Evolutionary conservation across 1,139 yeast genomes (phyloP).

Genomic region (Blastobotrys persicus): DNA sequence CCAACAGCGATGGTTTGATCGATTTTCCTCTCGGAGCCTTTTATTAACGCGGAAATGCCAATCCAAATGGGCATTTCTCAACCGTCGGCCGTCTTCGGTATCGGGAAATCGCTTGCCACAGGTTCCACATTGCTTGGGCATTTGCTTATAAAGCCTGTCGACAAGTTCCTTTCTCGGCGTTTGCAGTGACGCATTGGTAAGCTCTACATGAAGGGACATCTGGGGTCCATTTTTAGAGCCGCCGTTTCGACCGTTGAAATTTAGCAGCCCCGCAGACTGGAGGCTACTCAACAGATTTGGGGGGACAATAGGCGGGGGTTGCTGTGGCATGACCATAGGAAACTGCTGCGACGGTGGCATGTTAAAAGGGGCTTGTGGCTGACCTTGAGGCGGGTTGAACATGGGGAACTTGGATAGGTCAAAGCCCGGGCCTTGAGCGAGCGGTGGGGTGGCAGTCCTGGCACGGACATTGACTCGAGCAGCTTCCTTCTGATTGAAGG

Average conservation of each 20-base stretch:
- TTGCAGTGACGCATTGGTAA: slow-evolving; percentile 31
- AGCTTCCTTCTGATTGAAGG: slow-evolving; percentile 32
- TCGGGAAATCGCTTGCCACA: slow-evolving; percentile 86
- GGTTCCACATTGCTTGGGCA: slow-evolving; percentile 79
- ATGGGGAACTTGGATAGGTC: slow-evolving; percentile 15
- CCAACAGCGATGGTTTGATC: slow-evolving; percentile 75
- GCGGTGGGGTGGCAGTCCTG: slow-evolving; percentile 11
- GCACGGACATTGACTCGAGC: slow-evolving; percentile 15
- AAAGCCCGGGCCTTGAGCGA: slow-evolving; percentile 9
- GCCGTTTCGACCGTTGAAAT: slow-evolving; percentile 8
- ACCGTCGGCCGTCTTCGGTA: slow-evolving; percentile 55
- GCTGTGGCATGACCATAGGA: slow-evolving; percentile 13
- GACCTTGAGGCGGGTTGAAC: slow-evolving; percentile 15
- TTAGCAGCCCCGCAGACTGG: slow-evolving; percentile 24
- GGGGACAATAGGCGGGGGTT: slow-evolving; percentile 4
- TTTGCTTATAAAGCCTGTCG: slow-evolving; percentile 50
- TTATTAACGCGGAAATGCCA: slow-evolving; percentile 96
- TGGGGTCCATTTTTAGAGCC: not conserved
- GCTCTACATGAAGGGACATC: slow-evolving; percentile 27
- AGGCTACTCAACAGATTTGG: slow-evolving; percentile 21
- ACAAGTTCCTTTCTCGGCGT: slow-evolving; percentile 37
- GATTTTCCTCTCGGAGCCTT: slow-evolving; percentile 55
- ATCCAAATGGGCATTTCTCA: slow-evolving; percentile 69
- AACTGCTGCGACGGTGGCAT: slow-evolving; percentile 3
- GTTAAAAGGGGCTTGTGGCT: not conserved